These are phyloP conservation scores for Trichoderma pleuroti DNA, from an alignment of 2,329 filamentous ascomycete genomes.

Conservation along the genomic window DNA sequence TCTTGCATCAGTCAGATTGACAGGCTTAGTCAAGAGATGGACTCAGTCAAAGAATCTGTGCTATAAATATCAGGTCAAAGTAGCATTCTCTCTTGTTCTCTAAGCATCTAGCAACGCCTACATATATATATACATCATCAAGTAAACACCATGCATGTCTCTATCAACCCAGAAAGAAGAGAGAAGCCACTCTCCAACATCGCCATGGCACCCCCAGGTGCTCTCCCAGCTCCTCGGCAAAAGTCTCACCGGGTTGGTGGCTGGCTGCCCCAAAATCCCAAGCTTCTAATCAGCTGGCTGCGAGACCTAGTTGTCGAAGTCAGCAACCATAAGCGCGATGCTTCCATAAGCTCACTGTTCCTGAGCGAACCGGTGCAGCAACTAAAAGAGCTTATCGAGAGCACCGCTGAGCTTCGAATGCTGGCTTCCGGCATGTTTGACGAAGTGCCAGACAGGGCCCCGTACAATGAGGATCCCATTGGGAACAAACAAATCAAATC, in stretches of 20 bases:
- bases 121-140: background rate
- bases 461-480: slow-evolving; percentile 21
- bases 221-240: background rate
- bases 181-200: background rate
- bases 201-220: background rate
- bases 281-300: slow-evolving; percentile 1
- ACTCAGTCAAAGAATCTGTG: background rate
- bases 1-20: background rate
- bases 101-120: background rate
- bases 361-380: background rate
- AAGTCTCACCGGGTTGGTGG: slow-evolving; percentile 5
- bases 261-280: slow-evolving; percentile 15
- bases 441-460: slow-evolving; percentile 25
- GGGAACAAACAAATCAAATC: slow-evolving; percentile 21
- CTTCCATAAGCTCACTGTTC: background rate
- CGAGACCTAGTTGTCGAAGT: slow-evolving; percentile 8
- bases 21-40: background rate
- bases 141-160: background rate
- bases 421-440: slow-evolving; percentile 24
- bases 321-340: background rate
- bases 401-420: slow-evolving; percentile 25
- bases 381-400: slow-evolving; percentile 20
- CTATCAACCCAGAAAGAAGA: background rate
- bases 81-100: background rate
- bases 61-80: slow-evolving; percentile 2